A percentile compares a stretch with the other conserved stretches of the same genome.
Conservation (phyloP, 495 filamentous ascomycete species). For the Massariosphaeria phaeospora region DNA sequence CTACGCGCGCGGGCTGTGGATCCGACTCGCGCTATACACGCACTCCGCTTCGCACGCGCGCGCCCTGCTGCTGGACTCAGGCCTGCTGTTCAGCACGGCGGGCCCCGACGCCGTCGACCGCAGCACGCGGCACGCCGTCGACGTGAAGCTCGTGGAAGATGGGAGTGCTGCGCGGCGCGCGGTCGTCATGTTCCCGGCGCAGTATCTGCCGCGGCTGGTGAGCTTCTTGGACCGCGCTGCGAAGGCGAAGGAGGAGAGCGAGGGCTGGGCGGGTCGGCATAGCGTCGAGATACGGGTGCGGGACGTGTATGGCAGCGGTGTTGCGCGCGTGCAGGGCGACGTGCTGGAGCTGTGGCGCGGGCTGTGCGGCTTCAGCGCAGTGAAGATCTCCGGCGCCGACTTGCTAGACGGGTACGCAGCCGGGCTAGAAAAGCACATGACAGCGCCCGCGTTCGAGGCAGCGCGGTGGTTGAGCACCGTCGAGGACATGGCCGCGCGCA, state of each 20-base stretch:
- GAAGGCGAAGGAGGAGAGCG: neutral
- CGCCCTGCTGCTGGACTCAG: slow-evolving; percentile 18
- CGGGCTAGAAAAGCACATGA: slow-evolving; percentile 1
- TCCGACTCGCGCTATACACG: slow-evolving; percentile 5
- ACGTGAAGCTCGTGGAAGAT: slow-evolving; percentile 13
- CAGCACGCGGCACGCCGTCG: slow-evolving; percentile 4
- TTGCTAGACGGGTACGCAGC: slow-evolving; percentile 11
- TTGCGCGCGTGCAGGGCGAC: slow-evolving; percentile 15
- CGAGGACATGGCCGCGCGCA: neutral
- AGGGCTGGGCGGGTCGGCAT: slow-evolving; percentile 4
- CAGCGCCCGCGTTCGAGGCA: neutral
- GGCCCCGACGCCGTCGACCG: neutral
- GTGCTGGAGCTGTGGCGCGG: slow-evolving; percentile 19
- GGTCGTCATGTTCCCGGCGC: slow-evolving; percentile 18
- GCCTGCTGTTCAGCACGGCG: slow-evolving; percentile 9
- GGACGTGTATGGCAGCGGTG: slow-evolving; percentile 8
- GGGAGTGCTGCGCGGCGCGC: slow-evolving; percentile 7
- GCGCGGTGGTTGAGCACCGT: slow-evolving; percentile 1
- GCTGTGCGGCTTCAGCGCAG: slow-evolving; percentile 6
- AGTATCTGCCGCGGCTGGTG: slow-evolving; percentile 21
- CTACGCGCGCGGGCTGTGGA: slow-evolving; percentile 17
- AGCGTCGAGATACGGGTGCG: slow-evolving; percentile 1
- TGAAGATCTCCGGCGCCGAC: neutral
- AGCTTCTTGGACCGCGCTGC: slow-evolving; percentile 10
- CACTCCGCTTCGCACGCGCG: slow-evolving; percentile 12